These are phyloP conservation scores for Murraya paniculata DNA, from an alignment of 345 rosid species.

Conservation along the genomic window DNA sequence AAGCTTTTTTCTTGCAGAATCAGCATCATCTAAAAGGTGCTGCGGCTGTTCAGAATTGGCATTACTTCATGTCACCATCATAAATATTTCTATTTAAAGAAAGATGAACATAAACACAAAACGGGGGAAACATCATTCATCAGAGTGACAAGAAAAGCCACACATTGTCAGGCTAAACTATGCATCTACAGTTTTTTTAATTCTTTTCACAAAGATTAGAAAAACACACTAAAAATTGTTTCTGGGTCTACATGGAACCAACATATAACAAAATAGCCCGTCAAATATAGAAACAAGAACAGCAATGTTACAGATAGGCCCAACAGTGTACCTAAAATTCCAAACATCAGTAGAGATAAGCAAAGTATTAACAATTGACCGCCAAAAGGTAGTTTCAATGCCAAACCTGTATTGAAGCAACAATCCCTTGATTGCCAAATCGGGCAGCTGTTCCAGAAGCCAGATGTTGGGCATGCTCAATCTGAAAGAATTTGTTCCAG, in stretches of 20 bases:
- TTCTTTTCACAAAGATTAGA: background rate
- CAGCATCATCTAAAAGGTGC: constrained; percentile 87
- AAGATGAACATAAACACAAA: background rate
- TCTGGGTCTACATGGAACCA: background rate
- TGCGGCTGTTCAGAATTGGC: constrained; percentile 62
- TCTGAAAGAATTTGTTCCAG: constrained; percentile 39
- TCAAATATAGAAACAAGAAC: background rate
- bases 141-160: background rate
- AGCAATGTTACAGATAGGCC: background rate
- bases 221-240: background rate
- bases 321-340: background rate
- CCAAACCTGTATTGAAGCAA: constrained; percentile 84
- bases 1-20: constrained; percentile 62
- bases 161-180: background rate
- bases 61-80: background rate
- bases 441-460: constrained; percentile 53
- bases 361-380: background rate
- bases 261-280: background rate
- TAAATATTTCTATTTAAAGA: background rate
- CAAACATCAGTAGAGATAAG: background rate
- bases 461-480: constrained; percentile 94
- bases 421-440: constrained; percentile 64
- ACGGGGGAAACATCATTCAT: background rate
- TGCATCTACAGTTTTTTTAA: too few species aligned
- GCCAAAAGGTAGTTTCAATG: constrained; percentile 2